Evolutionary conservation across 202 grass and related monocot species (phyloP), one percentile per base, ranked within the genome.

Genomic region (Panicum virgatum): DNA sequence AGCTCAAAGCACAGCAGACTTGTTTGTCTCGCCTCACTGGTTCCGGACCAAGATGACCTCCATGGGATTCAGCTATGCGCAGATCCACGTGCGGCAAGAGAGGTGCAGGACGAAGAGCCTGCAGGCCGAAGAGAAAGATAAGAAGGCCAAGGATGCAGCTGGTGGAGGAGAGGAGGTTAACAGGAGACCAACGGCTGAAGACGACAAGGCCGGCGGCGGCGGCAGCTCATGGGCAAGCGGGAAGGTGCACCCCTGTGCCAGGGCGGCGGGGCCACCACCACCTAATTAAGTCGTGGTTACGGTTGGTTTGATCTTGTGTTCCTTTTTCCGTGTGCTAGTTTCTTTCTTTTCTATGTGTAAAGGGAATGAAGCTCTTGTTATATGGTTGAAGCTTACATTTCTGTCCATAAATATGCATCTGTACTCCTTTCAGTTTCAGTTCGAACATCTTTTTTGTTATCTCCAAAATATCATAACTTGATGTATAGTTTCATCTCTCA

Each of bases 11-110:
- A 64, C 19, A 30, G 59, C 14, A 32, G 34, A 42, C 34, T 77
- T n/a, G 2, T 26, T 51, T 60, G 16, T 65, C 37, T 25, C 64
- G 12, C 20, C 38, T 58, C 22, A 13, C 3, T 26, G n/a, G n/a
- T n/a, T 43, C n/a, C n/a, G n/a, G n/a, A n/a, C n/a, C 68, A 50
- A 50, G 44, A 71, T 71, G 68, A 11, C 43, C 14, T 71, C 68
- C 44, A 50, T 71, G 68, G 68, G 68, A 8, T 71, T 71, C 44
- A 71, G 68, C 68, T 71, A 71, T 5, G 68, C 68, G 68, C 68
- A 50, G 26, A 71, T 71, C 68, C 68, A 71, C 68, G 68, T 71
- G 14, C 7, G 15, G 14, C 68, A 50, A 16, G 68, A 71, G 68
- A 29, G 44, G 23, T 71, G 44, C 44, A 71, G 68, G 68, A 47